Percentiles rank a stretch among this genome's conserved stretches.
Evolutionary conservation across 1,284 basidiomycete genomes (phyloP).

Genomic region (Taiwanofungus camphoratus): DNA sequence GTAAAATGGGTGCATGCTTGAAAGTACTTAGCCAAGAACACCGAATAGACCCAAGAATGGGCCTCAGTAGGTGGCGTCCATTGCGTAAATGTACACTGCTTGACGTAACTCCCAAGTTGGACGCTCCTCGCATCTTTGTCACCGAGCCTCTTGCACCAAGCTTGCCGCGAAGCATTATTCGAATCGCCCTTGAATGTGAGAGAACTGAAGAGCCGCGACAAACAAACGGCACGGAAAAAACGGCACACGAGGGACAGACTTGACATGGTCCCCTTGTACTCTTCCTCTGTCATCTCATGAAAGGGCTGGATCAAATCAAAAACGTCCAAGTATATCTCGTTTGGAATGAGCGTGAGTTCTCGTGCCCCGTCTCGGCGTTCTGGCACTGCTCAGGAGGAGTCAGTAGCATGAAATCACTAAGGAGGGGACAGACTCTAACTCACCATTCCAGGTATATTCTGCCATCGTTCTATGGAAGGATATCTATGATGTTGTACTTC

Average conservation of each 20-base stretch:
- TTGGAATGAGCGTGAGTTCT: not conserved
- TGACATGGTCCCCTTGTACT: not conserved
- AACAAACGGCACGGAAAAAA: constrained; percentile 1
- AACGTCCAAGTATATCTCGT: not conserved
- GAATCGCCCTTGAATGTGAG: not conserved
- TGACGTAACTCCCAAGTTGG: not conserved
- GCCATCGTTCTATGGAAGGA: no score
- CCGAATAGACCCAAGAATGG: no score
- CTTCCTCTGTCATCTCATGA: not conserved
- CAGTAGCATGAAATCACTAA: no score
- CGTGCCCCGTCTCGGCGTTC: not conserved
- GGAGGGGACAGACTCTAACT: no score
- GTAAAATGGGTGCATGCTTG: not conserved
- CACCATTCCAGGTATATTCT: no score
- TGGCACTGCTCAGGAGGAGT: constrained; percentile 1
- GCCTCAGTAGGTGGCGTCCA: not conserved
- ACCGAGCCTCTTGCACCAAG: not conserved
- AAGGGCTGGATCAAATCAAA: not conserved
- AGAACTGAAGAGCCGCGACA: not conserved
- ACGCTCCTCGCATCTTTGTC: not conserved
- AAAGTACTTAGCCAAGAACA: not conserved
- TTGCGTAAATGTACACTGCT: not conserved
- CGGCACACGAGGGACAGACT: not conserved
- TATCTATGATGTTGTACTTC: no score
- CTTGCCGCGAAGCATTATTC: not conserved